Conservation (phyloP, 164 flowering plant species). For the Aristolochia californica region DNA sequence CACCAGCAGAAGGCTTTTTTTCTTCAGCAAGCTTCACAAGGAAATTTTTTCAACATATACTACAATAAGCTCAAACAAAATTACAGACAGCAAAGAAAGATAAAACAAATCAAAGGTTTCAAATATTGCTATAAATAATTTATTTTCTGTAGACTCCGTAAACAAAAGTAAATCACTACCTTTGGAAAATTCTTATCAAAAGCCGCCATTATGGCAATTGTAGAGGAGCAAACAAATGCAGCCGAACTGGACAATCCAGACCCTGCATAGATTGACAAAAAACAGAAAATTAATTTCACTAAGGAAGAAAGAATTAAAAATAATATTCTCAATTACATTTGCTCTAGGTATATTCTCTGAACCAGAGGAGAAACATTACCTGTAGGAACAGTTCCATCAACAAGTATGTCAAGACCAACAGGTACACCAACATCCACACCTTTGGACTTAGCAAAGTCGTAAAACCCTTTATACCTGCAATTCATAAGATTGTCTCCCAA, state of each 20-base stretch:
- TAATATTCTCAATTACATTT: no score
- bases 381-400: slow-evolving; percentile 94
- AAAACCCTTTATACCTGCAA: slow-evolving; percentile 76
- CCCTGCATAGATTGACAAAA: slow-evolving; percentile 31
- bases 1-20: not conserved
- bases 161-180: slow-evolving; percentile 30
- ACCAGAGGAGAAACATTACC: slow-evolving; percentile 31
- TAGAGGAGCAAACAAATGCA: slow-evolving; percentile 93
- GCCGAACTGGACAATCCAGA: slow-evolving; percentile 98
- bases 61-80: no score
- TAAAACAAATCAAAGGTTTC: no score
- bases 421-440: slow-evolving; percentile 58
- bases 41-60: no score
- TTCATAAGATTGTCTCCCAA: not conserved
- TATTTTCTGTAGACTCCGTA: no score
- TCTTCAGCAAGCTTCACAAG: no score
- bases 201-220: slow-evolving; percentile 91
- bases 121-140: no score
- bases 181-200: slow-evolving; percentile 60
- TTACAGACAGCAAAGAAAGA: no score
- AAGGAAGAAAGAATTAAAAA: not conserved
- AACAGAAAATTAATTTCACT: not conserved
- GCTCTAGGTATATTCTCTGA: not conserved
- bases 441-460: slow-evolving; percentile 71
- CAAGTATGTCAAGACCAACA: slow-evolving; percentile 81